These are phyloP conservation scores for Epichloe typhina DNA, from an alignment of 2,329 filamentous ascomycete genomes.

Conservation along the genomic window DNA sequence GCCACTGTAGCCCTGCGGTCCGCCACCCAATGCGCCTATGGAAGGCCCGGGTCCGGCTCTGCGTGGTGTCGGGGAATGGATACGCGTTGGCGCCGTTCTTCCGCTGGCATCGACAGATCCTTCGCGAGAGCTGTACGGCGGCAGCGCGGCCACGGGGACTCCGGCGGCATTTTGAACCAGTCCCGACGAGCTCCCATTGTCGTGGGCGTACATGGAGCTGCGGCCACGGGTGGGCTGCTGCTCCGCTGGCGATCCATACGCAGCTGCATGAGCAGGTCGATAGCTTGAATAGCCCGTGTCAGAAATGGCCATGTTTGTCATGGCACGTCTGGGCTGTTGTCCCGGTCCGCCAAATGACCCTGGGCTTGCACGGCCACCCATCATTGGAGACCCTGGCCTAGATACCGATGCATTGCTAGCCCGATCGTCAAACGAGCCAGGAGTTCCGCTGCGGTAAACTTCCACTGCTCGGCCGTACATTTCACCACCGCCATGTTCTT, in stretches of 20 bases:
- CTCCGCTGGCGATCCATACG: constrained; percentile 7
- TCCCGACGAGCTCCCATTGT: constrained; percentile 39
- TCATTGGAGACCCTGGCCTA: constrained; percentile 35
- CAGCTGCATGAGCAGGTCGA: constrained; percentile 10
- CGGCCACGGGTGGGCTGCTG: constrained; percentile 20
- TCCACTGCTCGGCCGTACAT: constrained; percentile 49
- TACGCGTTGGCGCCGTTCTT: constrained; percentile 13
- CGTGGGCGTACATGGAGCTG: constrained; percentile 35
- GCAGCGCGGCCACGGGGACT: constrained; percentile 30
- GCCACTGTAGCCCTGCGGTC: constrained; percentile 45
- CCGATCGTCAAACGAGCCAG: constrained; percentile 34
- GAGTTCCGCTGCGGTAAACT: constrained; percentile 47
- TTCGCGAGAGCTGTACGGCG: constrained; percentile 10
- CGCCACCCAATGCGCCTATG: constrained; percentile 40
- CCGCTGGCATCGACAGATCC: constrained; percentile 12
- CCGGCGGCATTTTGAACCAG: constrained; percentile 40
- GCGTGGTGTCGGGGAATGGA: constrained; percentile 6
- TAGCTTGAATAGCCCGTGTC: constrained; percentile 15
- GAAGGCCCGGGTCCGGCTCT: constrained; percentile 24
- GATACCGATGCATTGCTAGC: constrained; percentile 29
- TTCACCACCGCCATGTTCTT: constrained; percentile 70
- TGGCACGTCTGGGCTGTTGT: constrained; percentile 13
- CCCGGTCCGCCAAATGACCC: constrained; percentile 21
- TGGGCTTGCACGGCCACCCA: constrained; percentile 10
- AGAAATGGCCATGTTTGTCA: constrained; percentile 7